phyloP scores from a whole-genome alignment of 2,329 filamentous ascomycete species.

The Xylaria sp. region DNA sequence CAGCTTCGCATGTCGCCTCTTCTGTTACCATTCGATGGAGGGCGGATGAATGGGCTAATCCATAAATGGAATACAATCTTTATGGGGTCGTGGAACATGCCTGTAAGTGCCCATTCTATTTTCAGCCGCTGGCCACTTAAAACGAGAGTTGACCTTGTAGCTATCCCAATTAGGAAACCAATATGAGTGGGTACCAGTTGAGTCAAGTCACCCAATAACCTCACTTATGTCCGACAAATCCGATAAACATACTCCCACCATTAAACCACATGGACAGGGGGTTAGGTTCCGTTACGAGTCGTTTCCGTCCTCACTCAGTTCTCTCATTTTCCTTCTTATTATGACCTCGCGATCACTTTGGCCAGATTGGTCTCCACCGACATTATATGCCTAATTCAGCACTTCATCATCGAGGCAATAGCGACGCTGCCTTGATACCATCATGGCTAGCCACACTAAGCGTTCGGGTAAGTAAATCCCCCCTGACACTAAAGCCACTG shows the following conservation, averaged over 20 bases:
- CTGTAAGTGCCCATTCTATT: neutral
- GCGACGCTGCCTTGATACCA: neutral
- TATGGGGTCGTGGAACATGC: neutral
- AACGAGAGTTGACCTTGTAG: neutral
- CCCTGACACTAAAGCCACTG: neutral
- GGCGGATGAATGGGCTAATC: neutral
- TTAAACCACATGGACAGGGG: no score
- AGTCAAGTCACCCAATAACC: neutral
- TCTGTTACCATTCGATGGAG: neutral
- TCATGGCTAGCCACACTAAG: slow-evolving; percentile 4
- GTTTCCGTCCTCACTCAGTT: neutral
- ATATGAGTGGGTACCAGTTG: neutral
- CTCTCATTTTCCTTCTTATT: no score
- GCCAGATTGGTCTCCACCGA: slow-evolving; percentile 1
- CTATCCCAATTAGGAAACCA: slow-evolving; percentile 4
- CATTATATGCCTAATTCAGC: slow-evolving; percentile 17
- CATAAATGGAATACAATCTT: slow-evolving; percentile 8
- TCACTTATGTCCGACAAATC: slow-evolving; percentile 3
- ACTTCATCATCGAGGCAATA: neutral
- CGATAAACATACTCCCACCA: no score
- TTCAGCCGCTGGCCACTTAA: neutral
- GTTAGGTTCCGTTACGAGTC: neutral
- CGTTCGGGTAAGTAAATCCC: neutral
- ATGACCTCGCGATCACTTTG: no score
- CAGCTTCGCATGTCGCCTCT: neutral